phyloP scores from a whole-genome alignment of 495 filamentous ascomycete genomes.

The Trichoderma virens region DNA sequence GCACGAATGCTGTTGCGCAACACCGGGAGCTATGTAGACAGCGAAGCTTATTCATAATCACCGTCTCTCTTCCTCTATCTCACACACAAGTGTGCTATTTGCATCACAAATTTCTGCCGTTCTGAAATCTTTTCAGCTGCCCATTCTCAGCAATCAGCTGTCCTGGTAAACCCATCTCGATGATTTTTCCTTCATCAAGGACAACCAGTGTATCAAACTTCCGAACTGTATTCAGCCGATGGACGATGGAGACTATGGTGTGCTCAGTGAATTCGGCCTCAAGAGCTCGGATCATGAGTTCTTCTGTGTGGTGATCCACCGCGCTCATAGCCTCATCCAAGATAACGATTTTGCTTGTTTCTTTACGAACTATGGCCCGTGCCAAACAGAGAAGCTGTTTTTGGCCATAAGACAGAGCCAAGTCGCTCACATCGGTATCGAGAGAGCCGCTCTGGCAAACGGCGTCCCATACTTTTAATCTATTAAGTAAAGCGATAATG shows the following conservation, averaged over 20 bases:
- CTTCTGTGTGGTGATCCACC: conserved; percentile 3
- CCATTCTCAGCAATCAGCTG: no score
- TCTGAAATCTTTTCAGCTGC: no score
- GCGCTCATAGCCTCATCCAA: conserved; percentile 26
- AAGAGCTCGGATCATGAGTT: conserved; percentile 12
- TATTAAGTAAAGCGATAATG: conserved; percentile 32
- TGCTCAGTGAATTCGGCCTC: conserved; percentile 24
- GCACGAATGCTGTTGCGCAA: no score
- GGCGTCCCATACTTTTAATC: conserved; percentile 33
- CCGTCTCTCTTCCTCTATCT: no score
- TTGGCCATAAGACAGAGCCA: conserved; percentile 50
- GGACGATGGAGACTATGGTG: conserved; percentile 37
- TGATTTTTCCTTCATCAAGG: no score
- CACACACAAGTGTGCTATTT: no score
- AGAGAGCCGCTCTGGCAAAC: conserved; percentile 37
- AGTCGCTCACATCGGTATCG: conserved; percentile 23
- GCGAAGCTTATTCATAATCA: no score
- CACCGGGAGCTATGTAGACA: no score
- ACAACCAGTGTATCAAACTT: no score
- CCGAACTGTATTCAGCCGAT: conserved; percentile 28
- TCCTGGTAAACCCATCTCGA: no score
- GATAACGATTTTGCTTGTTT: conserved; percentile 19
- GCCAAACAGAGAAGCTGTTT: conserved; percentile 58
- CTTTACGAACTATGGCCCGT: conserved; percentile 43
- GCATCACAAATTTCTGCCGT: no score